Evolutionary conservation across 768 basidiomycete species (phyloP), one percentile per base, ranked within the genome.

Genomic region (Hygrocybe coccinea): DNA sequence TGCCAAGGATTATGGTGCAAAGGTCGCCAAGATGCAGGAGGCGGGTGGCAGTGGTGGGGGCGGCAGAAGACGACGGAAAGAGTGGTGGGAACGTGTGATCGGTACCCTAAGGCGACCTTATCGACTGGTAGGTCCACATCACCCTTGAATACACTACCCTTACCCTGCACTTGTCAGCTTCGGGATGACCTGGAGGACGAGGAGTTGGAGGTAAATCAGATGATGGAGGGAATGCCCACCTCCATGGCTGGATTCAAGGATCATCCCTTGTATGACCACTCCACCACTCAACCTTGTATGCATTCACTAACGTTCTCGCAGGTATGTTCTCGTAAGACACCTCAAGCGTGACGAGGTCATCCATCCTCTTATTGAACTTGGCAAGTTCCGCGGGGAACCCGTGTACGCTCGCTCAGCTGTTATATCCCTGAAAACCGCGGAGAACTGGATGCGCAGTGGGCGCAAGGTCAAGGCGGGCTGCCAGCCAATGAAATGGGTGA

Each of bases 151-250:
- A 17, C 37, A 50, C 39, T 44, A 61, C 24, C 59, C 62, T 59
- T 65, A 60, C 35, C 63, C 62, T 54, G 58, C 45, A 50, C 48
- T 52, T 44, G 50, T 11, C 52, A 97, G 95, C 80, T 92, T 67
- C 82, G 97, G 58, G 95, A 98, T 67, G 91, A 95, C 60, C 67
- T 89, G 5, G 97, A 99, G 71, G 93, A 97, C 62, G 88, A 90
- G 22, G 92, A 97, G 69, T 74, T 99, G 21, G 77, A 88, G 56
- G 74, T 74, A 0, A 82, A 83, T 56, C 88, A 91, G 66, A 68
- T 89, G 66, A 85, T 79, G 46, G 95, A 95, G 71, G 92, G 87
- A 22, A 97, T 99, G 93, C 97, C 97, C 0, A 86, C 85, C 15
- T 86, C 87, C 10, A 78, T 98, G 53, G 76, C 80, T 25, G 97